phyloP scores from a whole-genome alignment of 768 basidiomycete genomes.

The Russula ochroleuca region DNA sequence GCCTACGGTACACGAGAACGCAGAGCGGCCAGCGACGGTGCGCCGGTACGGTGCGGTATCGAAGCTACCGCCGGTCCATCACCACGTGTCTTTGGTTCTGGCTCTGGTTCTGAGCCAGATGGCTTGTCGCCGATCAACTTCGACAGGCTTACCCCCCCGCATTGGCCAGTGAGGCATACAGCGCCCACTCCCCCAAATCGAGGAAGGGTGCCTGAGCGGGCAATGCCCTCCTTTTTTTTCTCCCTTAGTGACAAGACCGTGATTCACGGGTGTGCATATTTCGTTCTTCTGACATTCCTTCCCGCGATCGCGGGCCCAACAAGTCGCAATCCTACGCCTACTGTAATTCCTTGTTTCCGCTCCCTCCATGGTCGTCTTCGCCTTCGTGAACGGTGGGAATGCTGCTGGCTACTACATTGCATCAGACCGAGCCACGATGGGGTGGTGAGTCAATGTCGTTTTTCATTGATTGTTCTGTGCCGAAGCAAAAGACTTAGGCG shows the following conservation, averaged over 20 bases:
- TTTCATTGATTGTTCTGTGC: background rate
- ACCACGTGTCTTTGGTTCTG: no score
- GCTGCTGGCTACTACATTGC: conserved; percentile 9
- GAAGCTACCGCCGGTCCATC: no score
- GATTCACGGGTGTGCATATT: background rate
- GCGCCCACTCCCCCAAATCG: background rate
- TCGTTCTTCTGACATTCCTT: background rate
- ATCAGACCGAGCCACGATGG: background rate
- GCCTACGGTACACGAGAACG: no score
- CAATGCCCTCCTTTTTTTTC: background rate
- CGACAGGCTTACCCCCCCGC: background rate
- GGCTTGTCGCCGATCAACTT: no score
- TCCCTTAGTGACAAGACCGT: background rate
- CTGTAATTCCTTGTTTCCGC: background rate
- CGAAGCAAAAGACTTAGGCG: background rate
- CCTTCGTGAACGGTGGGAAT: background rate
- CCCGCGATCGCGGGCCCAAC: background rate
- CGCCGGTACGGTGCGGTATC: no score
- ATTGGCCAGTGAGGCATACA: background rate
- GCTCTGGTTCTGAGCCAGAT: no score
- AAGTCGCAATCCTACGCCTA: background rate
- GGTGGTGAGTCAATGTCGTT: conserved; percentile 15
- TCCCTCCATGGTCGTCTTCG: conserved; percentile 9
- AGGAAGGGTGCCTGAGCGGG: background rate
- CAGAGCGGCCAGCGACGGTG: no score